phyloP scores from a whole-genome alignment of 2,329 filamentous ascomycete genomes.

The Aureobasidium melanogenum region DNA sequence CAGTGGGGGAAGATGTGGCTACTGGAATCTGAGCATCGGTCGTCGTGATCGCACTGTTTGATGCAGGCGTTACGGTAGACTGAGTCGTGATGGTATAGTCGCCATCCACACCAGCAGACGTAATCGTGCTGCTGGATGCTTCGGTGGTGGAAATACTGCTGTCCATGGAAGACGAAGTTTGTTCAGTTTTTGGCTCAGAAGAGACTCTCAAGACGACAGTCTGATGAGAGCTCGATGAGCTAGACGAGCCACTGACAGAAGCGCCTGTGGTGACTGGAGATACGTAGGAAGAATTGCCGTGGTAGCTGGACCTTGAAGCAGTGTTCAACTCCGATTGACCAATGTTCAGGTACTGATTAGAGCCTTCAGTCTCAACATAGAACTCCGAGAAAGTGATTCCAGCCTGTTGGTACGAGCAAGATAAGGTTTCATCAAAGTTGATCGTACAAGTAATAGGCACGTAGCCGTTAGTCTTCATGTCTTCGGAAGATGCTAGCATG shows the following conservation, averaged over 20 bases:
- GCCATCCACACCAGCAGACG: background rate
- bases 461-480: background rate
- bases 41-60: background rate
- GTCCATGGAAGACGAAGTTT: background rate
- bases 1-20: background rate
- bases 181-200: background rate
- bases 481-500: background rate
- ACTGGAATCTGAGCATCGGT: background rate
- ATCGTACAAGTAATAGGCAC: background rate
- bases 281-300: background rate
- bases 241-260: background rate
- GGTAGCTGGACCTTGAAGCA: background rate
- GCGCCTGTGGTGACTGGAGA: background rate
- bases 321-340: background rate
- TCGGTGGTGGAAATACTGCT: background rate
- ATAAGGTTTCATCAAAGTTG: background rate
- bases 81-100: background rate
- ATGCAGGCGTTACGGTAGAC: background rate
- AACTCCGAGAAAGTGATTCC: background rate
- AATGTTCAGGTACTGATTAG: slow-evolving; percentile 2
- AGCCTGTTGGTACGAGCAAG: background rate
- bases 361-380: background rate
- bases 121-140: background rate
- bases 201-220: slow-evolving; percentile 2
- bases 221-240: background rate